phyloP scores from a whole-genome alignment of 163 green algal genomes.

The Scenedesmus sp. region DNA sequence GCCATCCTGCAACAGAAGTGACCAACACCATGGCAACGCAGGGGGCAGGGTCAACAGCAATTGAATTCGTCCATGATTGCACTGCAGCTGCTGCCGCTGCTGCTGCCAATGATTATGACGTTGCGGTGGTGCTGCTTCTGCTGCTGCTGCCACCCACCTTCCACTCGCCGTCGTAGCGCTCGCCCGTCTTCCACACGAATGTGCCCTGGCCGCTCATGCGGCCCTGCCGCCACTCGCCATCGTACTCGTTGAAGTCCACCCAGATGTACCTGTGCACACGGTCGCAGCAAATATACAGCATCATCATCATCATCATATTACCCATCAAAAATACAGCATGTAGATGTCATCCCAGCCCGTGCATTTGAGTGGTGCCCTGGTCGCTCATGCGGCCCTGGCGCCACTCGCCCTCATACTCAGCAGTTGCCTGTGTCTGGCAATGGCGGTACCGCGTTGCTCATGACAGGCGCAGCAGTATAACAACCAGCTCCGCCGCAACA shows the following conservation, averaged over 20 bases:
- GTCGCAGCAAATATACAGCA: too few relatives aligned
- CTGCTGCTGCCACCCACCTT: slow-evolving; percentile 57
- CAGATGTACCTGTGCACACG: slow-evolving; percentile 77
- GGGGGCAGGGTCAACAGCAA: neutral
- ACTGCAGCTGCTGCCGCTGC: neutral
- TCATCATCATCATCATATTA: too few relatives aligned
- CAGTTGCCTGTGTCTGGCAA: too few relatives aligned
- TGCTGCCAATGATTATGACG: neutral
- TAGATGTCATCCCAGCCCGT: too few relatives aligned
- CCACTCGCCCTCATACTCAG: slow-evolving; percentile 96
- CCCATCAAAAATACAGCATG: too few relatives aligned
- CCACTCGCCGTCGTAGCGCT: slow-evolving; percentile 97
- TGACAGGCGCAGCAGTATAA: too few relatives aligned
- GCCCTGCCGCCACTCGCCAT: slow-evolving; percentile 91
- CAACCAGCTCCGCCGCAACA: too few relatives aligned
- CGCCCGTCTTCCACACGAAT: slow-evolving; percentile 89
- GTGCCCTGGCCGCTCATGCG: slow-evolving; percentile 92
- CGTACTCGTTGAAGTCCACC: slow-evolving; percentile 91
- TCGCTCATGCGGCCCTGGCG: slow-evolving; percentile 85
- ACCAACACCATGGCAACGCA: neutral
- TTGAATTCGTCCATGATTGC: neutral
- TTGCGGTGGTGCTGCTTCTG: neutral
- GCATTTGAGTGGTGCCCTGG: slow-evolving; percentile 74
- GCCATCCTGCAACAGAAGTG: too few relatives aligned
- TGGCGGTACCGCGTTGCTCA: too few relatives aligned